Base-by-base conservation (phyloP, 768 basidiomycete genomes). In the Suillus tomentosus region DNA sequence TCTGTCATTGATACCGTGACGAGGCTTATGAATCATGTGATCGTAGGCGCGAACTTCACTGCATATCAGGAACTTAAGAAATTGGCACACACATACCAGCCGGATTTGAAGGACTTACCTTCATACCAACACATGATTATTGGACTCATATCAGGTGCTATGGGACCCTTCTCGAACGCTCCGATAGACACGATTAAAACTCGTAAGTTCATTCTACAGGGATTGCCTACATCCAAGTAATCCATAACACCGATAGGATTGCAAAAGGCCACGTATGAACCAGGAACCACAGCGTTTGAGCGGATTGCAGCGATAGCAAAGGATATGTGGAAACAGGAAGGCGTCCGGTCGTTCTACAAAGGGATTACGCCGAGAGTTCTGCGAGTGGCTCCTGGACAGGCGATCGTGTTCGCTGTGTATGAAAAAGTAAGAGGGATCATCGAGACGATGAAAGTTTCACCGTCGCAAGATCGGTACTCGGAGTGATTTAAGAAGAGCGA, bases 111-210 rank as follows among this genome's bases (percentile, higher is more conserved):
- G 0, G 91, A 94, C 47, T 84, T 99, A 36, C 97, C 97, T 4
- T 93, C 92, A 40, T 97, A 93, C 76, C 97, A 99, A 74, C 94
- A 96, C 70, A 96, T 97, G 90, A 56, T 92, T 27, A 94, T 99
- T 64, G 97, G 97, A 60, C 82, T 99, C 64, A 87, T 99, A 70
- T 96, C 94, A 55, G 97, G 97, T 59, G 97, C 97, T 2, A 95
- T 96, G 90, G 97, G 97, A 5, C 97, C 97, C 15, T 95, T 99
- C 76, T 96, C 95, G 15, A 99, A 99, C 73, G 97, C 97, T 14
- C 96, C 96, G 1, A 91, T 95, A 61, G 93, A 94, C 76, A 94
- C 92, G 13, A 95, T 96, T 71, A 98, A 97, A 78, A 99, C 96
- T 64, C 92, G 94, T 90, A 76, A 69, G 90, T 80, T 14, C 34